phyloP scores from a whole-genome alignment of 257 asterid genomes.

The Nicotiana attenuata region DNA sequence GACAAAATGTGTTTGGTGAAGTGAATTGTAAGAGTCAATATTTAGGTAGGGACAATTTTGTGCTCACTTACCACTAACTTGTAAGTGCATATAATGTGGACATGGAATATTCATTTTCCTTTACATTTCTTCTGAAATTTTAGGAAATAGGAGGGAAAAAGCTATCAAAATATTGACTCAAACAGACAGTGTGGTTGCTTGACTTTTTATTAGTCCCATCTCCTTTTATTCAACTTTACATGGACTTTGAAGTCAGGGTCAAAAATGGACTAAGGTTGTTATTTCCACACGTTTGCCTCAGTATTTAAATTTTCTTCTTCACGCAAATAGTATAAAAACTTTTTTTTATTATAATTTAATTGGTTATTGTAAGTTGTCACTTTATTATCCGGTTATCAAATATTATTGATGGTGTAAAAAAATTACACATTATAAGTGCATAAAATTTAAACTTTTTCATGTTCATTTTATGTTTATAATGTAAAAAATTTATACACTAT shows the following conservation, averaged over 20 bases:
- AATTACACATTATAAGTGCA: no score
- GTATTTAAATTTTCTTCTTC: no score
- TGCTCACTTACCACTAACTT: neutral
- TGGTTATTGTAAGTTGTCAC: no score
- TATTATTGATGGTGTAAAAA: no score
- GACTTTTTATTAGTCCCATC: neutral
- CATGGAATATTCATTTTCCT: neutral
- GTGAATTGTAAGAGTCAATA: neutral
- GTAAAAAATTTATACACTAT: no score
- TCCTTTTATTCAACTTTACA: neutral
- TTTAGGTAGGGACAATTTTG: neutral
- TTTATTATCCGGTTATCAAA: no score
- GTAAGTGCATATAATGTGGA: neutral
- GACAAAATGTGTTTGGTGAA: neutral
- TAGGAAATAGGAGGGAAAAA: neutral
- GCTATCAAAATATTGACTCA: neutral
- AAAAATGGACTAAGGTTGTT: neutral
- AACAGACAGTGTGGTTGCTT: neutral
- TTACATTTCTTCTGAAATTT: neutral
- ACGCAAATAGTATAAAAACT: no score
- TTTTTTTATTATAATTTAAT: no score
- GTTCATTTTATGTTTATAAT: no score
- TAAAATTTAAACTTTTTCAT: no score
- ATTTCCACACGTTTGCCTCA: neutral
- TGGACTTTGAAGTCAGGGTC: neutral